Base-by-base conservation (phyloP, 768 basidiomycete genomes). In the Russula emetica region DNA sequence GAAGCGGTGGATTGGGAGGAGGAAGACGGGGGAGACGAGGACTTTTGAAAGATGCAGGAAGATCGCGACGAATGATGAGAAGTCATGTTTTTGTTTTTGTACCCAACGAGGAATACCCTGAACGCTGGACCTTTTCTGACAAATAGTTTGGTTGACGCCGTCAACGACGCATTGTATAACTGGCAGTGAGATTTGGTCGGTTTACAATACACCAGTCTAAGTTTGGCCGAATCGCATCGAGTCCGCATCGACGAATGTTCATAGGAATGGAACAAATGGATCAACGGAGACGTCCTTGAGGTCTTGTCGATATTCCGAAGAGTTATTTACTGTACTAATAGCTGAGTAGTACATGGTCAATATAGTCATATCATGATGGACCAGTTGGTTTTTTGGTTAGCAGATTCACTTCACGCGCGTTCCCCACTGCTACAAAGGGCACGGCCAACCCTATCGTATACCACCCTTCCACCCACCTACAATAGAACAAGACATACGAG, bases 1-100 rank as follows among this genome's bases (percentile, higher is more conserved):
- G 82, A 82, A 49, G 72, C 70, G 11, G 74, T 82, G 7, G 82
- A 83, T 45, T 80, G 81, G 79, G 81, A 79, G 36, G 80, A 76
- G 42, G 79, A 76, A 30, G 76, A 74, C 26, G 79, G 76, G 26
- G 76, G 74, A 26, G 74, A 69, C 62, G 28, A 73, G 71, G 66
- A 74, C 55, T 68, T 75, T 70, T 70, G 70, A 54, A 32, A 14
- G 5, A 3, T 22, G 5, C 7, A 0, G 3, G 22, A 50, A 52
- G n/a, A 53, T 44, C 18, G 30, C 11, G 22, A 20, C 5, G 16
- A 32, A 49, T 26, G 45, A 36, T 58, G 18, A 51, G 50, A 30
- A 16, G 26, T 18, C 24, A 30, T 51, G 28, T 51, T 36, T 59
- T 51, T 51, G 28, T 51, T 36, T 59, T 8, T 51, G 18, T 16